Conservation (phyloP, 495 filamentous ascomycete species). For the Cudoniella acicularis region DNA sequence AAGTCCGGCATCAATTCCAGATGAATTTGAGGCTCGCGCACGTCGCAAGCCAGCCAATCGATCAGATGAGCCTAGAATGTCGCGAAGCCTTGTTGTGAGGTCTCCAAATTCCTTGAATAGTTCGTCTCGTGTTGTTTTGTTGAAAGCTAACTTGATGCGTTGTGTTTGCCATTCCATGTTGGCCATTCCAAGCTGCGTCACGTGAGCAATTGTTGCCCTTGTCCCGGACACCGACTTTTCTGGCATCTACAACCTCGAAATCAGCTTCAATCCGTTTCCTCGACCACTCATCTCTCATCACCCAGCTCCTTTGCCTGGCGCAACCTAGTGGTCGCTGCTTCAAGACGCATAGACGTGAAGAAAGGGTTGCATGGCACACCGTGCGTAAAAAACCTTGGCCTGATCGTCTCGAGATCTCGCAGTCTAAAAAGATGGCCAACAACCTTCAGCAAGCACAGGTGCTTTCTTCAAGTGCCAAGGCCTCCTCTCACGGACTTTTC, state of each 20-base stretch:
- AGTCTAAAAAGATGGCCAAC: too few species aligned
- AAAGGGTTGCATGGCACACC: too few species aligned
- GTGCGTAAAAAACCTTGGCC: too few species aligned
- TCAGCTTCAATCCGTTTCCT: conserved; percentile 12
- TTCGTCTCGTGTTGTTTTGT: conserved; percentile 9
- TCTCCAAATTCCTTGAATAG: conserved; percentile 10
- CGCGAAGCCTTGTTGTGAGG: conserved; percentile 1
- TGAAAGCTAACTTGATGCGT: conserved; percentile 7
- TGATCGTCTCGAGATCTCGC: too few species aligned
- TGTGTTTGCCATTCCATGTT: conserved; percentile 12
- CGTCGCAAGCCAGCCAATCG: conserved; percentile 3
- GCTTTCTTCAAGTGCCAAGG: too few species aligned
- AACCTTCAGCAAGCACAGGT: too few species aligned
- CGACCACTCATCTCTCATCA: too few species aligned
- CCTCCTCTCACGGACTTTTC: too few species aligned
- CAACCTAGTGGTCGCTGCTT: too few species aligned
- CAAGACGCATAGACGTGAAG: too few species aligned
- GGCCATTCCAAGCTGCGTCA: conserved; percentile 11
- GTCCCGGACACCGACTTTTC: not conserved
- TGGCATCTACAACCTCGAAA: not conserved
- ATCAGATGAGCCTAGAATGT: conserved; percentile 7
- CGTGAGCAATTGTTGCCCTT: not conserved
- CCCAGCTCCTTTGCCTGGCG: too few species aligned
- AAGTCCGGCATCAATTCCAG: not conserved
- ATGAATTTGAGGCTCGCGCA: not conserved